Conservation (phyloP, 352 stramenopile genomes). For the Phytophthora megakarya region DNA sequence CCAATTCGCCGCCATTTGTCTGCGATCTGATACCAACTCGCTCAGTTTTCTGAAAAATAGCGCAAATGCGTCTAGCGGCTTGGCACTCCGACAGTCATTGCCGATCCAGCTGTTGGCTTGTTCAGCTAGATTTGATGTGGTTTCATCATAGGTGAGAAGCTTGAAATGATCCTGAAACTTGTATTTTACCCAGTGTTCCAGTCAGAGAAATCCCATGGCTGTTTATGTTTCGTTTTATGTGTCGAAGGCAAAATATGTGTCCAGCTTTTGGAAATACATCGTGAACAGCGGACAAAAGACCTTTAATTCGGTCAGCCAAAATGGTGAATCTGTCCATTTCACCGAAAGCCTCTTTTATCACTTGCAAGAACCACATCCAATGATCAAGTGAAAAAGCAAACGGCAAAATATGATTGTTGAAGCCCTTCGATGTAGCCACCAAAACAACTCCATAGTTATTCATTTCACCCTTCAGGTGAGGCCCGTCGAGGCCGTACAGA, state of each 20-base stretch:
- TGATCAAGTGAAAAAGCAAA: constrained; percentile 27
- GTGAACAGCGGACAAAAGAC: constrained; percentile 1
- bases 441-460: constrained; percentile 32
- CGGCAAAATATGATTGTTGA: constrained; percentile 27
- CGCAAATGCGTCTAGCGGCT: neutral
- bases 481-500: constrained; percentile 15
- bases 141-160: constrained; percentile 25
- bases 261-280: constrained; percentile 8
- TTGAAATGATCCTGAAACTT: constrained; percentile 23
- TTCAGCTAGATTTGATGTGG: constrained; percentile 28
- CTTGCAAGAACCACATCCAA: neutral
- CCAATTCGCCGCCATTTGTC: too few relatives aligned
- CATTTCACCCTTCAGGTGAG: constrained; percentile 34
- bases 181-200: constrained; percentile 32
- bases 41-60: too few relatives aligned
- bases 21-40: too few relatives aligned
- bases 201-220: constrained; percentile 13
- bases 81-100: neutral
- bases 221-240: neutral
- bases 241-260: too few relatives aligned
- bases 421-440: constrained; percentile 31
- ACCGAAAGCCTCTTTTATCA: neutral
- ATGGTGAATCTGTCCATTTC: neutral
- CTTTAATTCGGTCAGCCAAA: neutral
- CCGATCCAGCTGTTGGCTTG: constrained; percentile 22